phyloP scores from a whole-genome alignment of 2,329 filamentous ascomycete species.

The Tympanopsis confertula region DNA sequence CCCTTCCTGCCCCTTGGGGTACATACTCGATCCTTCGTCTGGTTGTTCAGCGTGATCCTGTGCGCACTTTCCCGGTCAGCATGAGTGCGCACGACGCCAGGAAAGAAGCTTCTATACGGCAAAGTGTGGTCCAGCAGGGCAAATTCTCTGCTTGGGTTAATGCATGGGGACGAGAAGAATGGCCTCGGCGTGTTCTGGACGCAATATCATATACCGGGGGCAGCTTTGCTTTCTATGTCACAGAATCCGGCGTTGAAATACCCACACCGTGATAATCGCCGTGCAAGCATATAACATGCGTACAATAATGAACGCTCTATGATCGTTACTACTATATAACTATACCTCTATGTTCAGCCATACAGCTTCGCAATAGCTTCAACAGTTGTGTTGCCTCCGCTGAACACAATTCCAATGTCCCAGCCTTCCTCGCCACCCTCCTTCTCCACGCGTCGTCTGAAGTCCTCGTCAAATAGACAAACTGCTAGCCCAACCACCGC shows the following conservation, averaged over 20 bases:
- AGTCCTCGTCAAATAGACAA: neutral
- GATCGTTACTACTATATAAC: too few relatives aligned
- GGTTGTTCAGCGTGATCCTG: neutral
- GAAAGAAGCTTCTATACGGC: neutral
- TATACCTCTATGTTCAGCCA: neutral
- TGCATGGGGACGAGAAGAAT: neutral
- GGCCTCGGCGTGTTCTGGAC: neutral
- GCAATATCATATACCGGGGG: too few relatives aligned
- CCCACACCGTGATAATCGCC: too few relatives aligned
- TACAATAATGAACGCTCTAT: too few relatives aligned
- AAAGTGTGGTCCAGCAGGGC: neutral
- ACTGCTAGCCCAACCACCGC: neutral
- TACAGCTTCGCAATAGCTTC: constrained; percentile 1
- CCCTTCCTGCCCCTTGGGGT: neutral
- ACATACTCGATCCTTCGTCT: neutral
- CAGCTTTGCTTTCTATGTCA: too few relatives aligned
- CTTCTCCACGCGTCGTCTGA: neutral
- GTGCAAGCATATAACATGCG: too few relatives aligned
- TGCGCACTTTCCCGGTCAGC: neutral
- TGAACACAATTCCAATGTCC: constrained; percentile 1
- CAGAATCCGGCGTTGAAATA: too few relatives aligned
- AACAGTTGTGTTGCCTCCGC: neutral
- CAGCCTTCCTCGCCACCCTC: neutral
- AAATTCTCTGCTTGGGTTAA: neutral
- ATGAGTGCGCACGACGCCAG: neutral